Conservation (phyloP, 2,329 filamentous ascomycete genomes). For the Sarocladiaceae sp. region DNA sequence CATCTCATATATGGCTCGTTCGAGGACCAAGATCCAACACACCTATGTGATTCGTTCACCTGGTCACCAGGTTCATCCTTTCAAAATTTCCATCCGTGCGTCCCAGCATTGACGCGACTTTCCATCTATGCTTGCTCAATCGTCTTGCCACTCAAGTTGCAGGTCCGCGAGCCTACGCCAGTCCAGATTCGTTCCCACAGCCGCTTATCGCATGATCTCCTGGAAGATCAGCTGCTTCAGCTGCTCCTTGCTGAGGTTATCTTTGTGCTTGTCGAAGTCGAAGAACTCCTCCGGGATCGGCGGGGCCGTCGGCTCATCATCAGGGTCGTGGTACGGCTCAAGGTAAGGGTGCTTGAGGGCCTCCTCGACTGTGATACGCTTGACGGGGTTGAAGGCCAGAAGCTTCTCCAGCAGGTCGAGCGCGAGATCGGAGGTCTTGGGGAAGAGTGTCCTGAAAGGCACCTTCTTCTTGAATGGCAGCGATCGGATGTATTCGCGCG, state of each 20-base stretch:
- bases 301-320: conserved; percentile 94
- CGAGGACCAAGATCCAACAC: not conserved
- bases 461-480: conserved; percentile 99
- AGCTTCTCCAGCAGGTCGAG: conserved; percentile 93
- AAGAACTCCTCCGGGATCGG: conserved; percentile 99
- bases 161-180: too few species aligned
- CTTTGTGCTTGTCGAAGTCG: conserved; percentile 99
- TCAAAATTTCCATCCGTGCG: too few species aligned
- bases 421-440: conserved; percentile 96
- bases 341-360: conserved; percentile 96
- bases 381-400: conserved; percentile 95
- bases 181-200: too few species aligned
- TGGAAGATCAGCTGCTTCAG: conserved; percentile 96
- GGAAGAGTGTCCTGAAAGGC: conserved; percentile 93
- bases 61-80: not conserved
- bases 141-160: not conserved
- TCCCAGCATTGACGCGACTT: not conserved
- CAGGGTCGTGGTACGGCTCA: conserved; percentile 97
- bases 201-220: conserved; percentile 71
- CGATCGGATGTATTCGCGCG: conserved; percentile 95
- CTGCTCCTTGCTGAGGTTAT: conserved; percentile 96
- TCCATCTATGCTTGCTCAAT: not conserved
- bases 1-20: not conserved
- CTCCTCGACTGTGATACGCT: conserved; percentile 97
- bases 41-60: not conserved